Base-by-base conservation (phyloP, 306 rosid genomes). In the Prosopis cineraria region DNA sequence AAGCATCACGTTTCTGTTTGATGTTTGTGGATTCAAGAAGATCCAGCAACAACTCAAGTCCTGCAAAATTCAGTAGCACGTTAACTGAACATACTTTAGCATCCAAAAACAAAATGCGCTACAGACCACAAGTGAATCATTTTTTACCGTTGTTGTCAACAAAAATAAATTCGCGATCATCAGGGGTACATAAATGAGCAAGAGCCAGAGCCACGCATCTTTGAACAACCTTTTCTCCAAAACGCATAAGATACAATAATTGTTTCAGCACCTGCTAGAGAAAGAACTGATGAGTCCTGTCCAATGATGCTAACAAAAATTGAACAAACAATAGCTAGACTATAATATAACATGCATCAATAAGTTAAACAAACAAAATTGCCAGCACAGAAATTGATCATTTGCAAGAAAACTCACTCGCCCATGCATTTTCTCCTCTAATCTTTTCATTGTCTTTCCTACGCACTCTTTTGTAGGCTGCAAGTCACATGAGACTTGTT, bases 391-490 rank as follows among this genome's bases (percentile, higher is more conserved):
- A 60, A 55, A 73, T 72, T 5, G n/a, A 63, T 63, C 41, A 52
- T 45, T 62, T 45, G 60, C 39, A 50, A 73, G 82, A 83, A 48
- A 69, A 79, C 99, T 90, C 84, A 96, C 99, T 78, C 85, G 86
- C 72, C 96, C 98, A 55, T 85, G 85, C 63, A 85, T 89, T 86
- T 91, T 96, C 85, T 96, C 97, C 89, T 89, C 94, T 74, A 96
- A 84, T 86, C 96, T 90, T 80, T 87, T 93, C 77, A 91, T 74
- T 10, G 97, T 91, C 85, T 90, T 96, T 59, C 89, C 86, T 56
- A 89, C 94, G 77, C 99, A 96, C 76, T 96, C 98, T 84, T 73
- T 87, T 45, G 97, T 90, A 43, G 91, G 91, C 99, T 96, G 89
- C 82, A 79, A 80, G 76, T 66, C 74, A 67, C 67, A 71, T 20